phyloP scores from a whole-genome alignment of 1,139 yeast species.

The Nadsonia starkeyi-henricii region DNA sequence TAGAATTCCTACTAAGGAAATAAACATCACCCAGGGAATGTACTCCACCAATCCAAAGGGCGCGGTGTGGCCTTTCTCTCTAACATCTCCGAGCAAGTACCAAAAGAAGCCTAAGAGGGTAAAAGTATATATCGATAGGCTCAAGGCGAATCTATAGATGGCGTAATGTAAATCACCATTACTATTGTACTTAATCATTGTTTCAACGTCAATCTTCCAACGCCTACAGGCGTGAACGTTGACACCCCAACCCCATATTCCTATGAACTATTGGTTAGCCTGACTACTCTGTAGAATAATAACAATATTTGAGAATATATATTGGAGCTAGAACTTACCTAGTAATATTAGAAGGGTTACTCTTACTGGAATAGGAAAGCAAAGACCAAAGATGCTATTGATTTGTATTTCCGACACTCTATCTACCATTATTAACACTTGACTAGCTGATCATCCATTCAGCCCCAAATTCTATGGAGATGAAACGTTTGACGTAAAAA shows the following conservation, averaged over 20 bases:
- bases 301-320: too few species aligned
- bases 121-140: constrained; percentile 9
- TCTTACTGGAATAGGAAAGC: background rate
- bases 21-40: constrained; percentile 26
- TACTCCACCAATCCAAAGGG: constrained; percentile 11
- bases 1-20: constrained; percentile 17
- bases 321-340: background rate
- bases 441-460: too few species aligned
- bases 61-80: constrained; percentile 4
- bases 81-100: constrained; percentile 6
- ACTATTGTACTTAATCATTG: constrained; percentile 20
- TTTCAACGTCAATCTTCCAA: constrained; percentile 29
- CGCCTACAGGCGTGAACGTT: constrained; percentile 26
- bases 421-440: too few species aligned
- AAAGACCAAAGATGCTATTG: background rate
- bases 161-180: background rate
- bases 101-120: constrained; percentile 9
- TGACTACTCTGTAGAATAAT: too few species aligned
- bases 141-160: constrained; percentile 16
- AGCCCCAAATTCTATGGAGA: too few species aligned
- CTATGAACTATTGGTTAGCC: constrained; percentile 15
- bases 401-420: too few species aligned
- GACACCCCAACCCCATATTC: constrained; percentile 38
- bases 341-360: background rate
- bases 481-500: too few species aligned